These are phyloP conservation scores for Raphanus hybrid DNA, from an alignment of 441 rosid genomes.

Conservation along the genomic window DNA sequence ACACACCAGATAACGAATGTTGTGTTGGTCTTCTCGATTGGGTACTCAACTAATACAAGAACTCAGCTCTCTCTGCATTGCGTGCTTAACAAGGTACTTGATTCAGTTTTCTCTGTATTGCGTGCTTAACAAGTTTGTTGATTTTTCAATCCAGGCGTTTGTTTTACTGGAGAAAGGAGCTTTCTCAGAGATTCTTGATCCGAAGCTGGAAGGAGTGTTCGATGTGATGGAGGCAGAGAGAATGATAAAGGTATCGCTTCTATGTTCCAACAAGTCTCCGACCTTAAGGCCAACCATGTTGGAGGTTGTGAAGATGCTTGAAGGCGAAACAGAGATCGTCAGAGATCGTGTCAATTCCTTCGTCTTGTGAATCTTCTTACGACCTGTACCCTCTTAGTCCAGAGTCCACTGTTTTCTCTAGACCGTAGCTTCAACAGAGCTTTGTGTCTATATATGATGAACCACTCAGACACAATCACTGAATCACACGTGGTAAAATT, in stretches of 20 bases:
- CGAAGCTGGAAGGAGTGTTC: conserved; percentile 49
- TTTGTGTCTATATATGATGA: background rate
- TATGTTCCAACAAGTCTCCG: conserved; percentile 69
- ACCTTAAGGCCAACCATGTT: conserved; percentile 73
- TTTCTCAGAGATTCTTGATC: conserved; percentile 54
- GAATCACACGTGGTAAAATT: background rate
- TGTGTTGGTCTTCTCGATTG: conserved; percentile 63
- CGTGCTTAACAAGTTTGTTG: conserved; percentile 7
- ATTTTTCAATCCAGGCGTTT: conserved; percentile 54
- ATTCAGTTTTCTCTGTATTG: background rate
- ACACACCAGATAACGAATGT: conserved; percentile 49
- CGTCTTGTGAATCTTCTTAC: conserved; percentile 31
- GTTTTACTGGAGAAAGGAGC: conserved; percentile 53
- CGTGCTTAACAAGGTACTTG: background rate
- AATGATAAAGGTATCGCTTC: conserved; percentile 40
- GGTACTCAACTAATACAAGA: conserved; percentile 45
- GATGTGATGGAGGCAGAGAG: conserved; percentile 57
- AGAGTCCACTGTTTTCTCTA: conserved; percentile 28
- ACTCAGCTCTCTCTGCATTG: background rate
- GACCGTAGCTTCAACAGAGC: background rate
- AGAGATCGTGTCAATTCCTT: conserved; percentile 1
- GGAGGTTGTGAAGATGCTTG: conserved; percentile 69
- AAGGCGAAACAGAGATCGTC: conserved; percentile 56
- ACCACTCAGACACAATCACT: background rate
- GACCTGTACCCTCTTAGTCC: conserved; percentile 41